These are phyloP conservation scores for Carex cristatella DNA, from an alignment of 176 grass and related monocot species.

Conservation along the genomic window DNA sequence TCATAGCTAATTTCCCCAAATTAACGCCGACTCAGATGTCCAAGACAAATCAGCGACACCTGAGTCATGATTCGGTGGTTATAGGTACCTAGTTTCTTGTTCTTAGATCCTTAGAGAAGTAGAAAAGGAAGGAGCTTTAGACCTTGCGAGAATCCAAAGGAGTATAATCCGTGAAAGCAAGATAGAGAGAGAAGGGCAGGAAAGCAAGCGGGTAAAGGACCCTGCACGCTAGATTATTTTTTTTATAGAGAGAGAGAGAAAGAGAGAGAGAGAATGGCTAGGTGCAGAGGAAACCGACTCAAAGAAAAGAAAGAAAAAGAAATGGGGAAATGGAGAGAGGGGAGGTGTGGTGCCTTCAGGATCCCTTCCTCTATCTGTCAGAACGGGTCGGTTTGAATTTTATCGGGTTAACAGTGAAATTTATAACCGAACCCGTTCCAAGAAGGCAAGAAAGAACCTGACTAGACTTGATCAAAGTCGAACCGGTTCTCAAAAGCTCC, in stretches of 20 bases:
- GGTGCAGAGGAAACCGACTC: slow-evolving; percentile 21
- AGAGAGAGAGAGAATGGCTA: background rate
- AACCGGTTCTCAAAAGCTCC: no score
- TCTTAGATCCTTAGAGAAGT: slow-evolving; percentile 11
- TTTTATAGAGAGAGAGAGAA: slow-evolving; percentile 1
- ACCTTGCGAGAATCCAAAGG: slow-evolving; percentile 9
- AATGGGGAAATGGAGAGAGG: slow-evolving; percentile 20
- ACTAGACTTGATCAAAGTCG: background rate
- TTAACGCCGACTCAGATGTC: slow-evolving; percentile 5
- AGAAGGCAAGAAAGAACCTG: slow-evolving; percentile 9
- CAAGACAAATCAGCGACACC: slow-evolving; percentile 17
- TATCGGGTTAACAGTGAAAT: background rate
- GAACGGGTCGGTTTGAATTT: background rate
- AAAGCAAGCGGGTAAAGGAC: background rate
- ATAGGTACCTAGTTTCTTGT: background rate
- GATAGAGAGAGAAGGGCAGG: background rate
- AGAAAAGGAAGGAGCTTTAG: slow-evolving; percentile 1
- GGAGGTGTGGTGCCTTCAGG: slow-evolving; percentile 19
- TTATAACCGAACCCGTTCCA: background rate
- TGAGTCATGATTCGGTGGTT: background rate
- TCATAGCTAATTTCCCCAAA: slow-evolving; percentile 22
- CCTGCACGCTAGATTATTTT: background rate
- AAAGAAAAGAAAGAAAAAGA: slow-evolving; percentile 5
- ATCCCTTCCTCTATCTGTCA: slow-evolving; percentile 21
- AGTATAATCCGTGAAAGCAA: slow-evolving; percentile 8